Conservation (phyloP, 2,329 filamentous ascomycete genomes). For the Sporothrix humicola region DNA sequence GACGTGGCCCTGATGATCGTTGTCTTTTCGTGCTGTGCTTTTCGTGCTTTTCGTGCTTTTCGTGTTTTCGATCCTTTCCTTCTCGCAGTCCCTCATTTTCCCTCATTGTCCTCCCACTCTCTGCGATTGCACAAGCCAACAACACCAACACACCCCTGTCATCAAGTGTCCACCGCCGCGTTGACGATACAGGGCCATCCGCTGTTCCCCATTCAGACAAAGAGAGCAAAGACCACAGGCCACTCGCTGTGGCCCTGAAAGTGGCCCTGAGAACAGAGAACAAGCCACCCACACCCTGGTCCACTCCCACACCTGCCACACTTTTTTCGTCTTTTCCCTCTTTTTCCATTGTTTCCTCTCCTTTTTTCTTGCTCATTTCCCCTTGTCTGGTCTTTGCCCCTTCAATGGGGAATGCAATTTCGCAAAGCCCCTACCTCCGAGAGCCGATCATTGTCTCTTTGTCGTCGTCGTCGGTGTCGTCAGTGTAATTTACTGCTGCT, state of each 20-base stretch:
- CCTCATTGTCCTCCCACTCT: neutral
- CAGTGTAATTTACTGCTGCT: no score
- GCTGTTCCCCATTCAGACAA: neutral
- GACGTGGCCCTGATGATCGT: neutral
- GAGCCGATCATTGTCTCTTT: neutral
- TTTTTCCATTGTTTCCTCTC: neutral
- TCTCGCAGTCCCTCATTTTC: neutral
- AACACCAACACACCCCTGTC: slow-evolving; percentile 15
- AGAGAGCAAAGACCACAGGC: neutral
- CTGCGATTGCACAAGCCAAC: neutral
- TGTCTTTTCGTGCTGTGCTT: neutral
- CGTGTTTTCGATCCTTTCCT: neutral
- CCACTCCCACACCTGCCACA: slow-evolving; percentile 12
- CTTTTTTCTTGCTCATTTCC: slow-evolving; percentile 33
- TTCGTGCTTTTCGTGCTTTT: neutral
- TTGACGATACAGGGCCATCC: slow-evolving; percentile 12
- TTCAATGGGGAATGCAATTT: slow-evolving; percentile 39
- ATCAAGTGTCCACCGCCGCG: slow-evolving; percentile 1
- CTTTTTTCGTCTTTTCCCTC: slow-evolving; percentile 2
- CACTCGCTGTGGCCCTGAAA: neutral
- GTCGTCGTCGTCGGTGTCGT: neutral
- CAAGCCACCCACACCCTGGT: slow-evolving; percentile 9
- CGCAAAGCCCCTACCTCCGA: slow-evolving; percentile 36
- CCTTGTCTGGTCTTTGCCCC: slow-evolving; percentile 36
- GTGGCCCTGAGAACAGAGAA: neutral